Evolutionary conservation across 257 asterid species (phyloP), one percentile per base, ranked within the genome.

Genomic region (Solanum rostratum): DNA sequence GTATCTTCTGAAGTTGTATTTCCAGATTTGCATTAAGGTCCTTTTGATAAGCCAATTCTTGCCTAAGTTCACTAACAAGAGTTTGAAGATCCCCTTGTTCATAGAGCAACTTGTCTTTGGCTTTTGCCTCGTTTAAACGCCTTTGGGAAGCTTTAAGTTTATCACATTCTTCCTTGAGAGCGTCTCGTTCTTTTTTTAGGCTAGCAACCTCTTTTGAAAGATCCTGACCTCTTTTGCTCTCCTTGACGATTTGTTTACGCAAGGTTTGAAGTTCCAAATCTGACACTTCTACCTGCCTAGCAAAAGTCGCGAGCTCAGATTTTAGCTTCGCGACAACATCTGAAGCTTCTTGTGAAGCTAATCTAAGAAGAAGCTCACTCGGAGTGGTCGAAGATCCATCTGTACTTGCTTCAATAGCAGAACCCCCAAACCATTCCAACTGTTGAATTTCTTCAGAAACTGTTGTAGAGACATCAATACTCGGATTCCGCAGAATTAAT

Each of bases 191-290:
- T 89, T 93, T 92, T 88, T 91, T 97, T 88, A 94, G 87, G 88
- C 88, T 89, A 63, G 46, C 89, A 71, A 91, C 87, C 83, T 95
- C 98, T 88, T 87, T 92, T 13, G 87, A 92, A 52, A 95, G 95
- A 87, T 97, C 99, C 37, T 93, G 94, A 4, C 96, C 98, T 89
- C 90, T 90, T 90, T 90, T 91, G 90, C 93, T 92, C 88, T 97
- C 99, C 87, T 94, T 97, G 87, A 95, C 95, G 33, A 97, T 90
- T 90, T 95, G 99, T 88, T 93, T 97, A 53, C 99, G 95, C 52
- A 97, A 97, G n/a, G 98, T 90, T 90, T 97, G 99, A 53, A 95
- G 86, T 91, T 97, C 99, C 87, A 97, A 84, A 22, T 95, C 99
- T 0, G 97, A 97, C 93, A 97, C 91, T 89, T 93, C 97, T 4